Percentiles rank a stretch among this genome's conserved stretches.
These are phyloP conservation scores for Thuidium tamariscinum DNA, from an alignment of 225 moss, liverwort and hornwort genomes.

Conservation along the genomic window DNA sequence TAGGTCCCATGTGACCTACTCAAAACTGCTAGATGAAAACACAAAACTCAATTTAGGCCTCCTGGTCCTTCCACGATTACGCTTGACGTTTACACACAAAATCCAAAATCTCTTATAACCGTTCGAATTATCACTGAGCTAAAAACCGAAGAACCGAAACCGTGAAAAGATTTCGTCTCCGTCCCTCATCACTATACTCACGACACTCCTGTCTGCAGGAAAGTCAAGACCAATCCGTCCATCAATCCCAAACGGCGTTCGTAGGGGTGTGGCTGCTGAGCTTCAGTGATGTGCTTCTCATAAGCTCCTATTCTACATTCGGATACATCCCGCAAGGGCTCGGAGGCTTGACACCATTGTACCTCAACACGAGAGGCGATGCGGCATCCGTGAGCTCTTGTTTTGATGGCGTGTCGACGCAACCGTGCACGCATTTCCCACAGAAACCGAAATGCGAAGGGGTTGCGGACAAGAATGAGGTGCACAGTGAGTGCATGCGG, in stretches of 20 bases:
- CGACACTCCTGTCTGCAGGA: not conserved
- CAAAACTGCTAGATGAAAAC: not conserved
- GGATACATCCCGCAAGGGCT: constrained; percentile 53
- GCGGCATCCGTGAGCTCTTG: not conserved
- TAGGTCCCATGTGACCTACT: not conserved
- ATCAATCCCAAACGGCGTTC: constrained; percentile 26
- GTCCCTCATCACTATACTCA: not conserved
- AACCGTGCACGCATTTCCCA: constrained; percentile 47
- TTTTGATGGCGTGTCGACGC: constrained; percentile 8
- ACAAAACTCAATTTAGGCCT: not conserved
- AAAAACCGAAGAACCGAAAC: not conserved
- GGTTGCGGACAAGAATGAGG: not conserved
- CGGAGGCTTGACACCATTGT: not conserved
- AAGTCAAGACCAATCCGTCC: constrained; percentile 12
- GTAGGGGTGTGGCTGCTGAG: constrained; percentile 8
- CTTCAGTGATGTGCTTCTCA: constrained; percentile 38
- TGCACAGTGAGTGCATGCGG: constrained; percentile 44
- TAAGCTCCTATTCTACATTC: constrained; percentile 51
- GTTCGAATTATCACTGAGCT: not conserved
- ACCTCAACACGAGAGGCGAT: not conserved
- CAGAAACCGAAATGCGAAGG: constrained; percentile 20
- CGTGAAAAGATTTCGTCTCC: not conserved
- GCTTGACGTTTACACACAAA: not conserved
- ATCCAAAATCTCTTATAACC: not conserved
- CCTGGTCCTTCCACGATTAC: not conserved